Percentiles rank a stretch among this genome's conserved stretches.
phyloP scores from a whole-genome alignment of 805 yeast genomes.

The fission yeast (Schizosaccharomyces pombe) region ASM294v3 CU329670.1:4092501-4093000 shows the following conservation, averaged over 20 bases:
- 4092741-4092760: not conserved
- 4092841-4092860: not conserved
- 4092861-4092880: not conserved
- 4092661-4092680: too few species aligned
- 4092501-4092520: too few species aligned
- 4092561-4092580: too few species aligned
- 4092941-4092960: not conserved
- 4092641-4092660: too few species aligned
- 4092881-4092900: not conserved
- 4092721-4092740: too few species aligned
- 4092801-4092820: not conserved
- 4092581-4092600: too few species aligned
- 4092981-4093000: conserved; percentile 1
- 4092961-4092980: not conserved
- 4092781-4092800: not conserved
- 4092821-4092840: not conserved
- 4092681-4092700: too few species aligned
- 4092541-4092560: too few species aligned
- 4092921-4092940: not conserved
- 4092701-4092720: too few species aligned
- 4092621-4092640: too few species aligned
- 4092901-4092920: not conserved
- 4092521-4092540: too few species aligned
- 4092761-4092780: not conserved
- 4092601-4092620: too few species aligned